Evolutionary conservation across 2,329 filamentous ascomycete genomes (phyloP), one percentile per base, ranked within the genome.

Genomic region (Fusarium clavum): DNA sequence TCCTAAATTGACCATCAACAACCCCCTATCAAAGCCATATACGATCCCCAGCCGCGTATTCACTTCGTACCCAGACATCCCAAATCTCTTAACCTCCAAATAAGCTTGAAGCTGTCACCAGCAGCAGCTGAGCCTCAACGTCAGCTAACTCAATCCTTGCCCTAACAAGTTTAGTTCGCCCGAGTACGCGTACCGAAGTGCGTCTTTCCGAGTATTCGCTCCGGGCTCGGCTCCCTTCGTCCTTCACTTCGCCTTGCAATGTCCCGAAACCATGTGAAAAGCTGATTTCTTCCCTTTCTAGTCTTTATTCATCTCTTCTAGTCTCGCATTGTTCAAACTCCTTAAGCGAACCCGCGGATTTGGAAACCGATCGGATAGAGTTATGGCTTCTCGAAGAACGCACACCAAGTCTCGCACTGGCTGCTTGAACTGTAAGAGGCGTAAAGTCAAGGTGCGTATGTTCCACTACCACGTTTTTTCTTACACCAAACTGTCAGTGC

Each of bases 381-480:
- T 18, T 13, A 75, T 75, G 74, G 55, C 73, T 34, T 63, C 72
- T 30, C 70, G 76, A 48, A 73, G 76, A 29, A 71, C 76, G 29
- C 77, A 79, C 9, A 83, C 76, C 47, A 79, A 79, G 62, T 78
- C 77, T 58, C 74, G 77, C 13, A 78, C 69, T 14, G 77, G 77
- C 44, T 79, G 77, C 61, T 57, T 57, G 43, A 75, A 77, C 63
- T 79, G 77, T 64, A 79, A 79, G 67, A 70, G 74, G 10, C 75
- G 77, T 38, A 79, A 78, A 58, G 77, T 79, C 27, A 79, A 79
- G 70, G 77, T 78, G 67, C 43, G 75, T 60, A 29, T 46, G n/a
- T 20, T 29, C 24, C 18, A 52, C 18, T 34, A 29, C 16, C 41
- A 25, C 30, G 18, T 41, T 32, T 43, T 18, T 24, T 24, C 29